These are phyloP conservation scores for Penicillium sp. DNA, from an alignment of 2,329 filamentous ascomycete species.

Conservation along the genomic window DNA sequence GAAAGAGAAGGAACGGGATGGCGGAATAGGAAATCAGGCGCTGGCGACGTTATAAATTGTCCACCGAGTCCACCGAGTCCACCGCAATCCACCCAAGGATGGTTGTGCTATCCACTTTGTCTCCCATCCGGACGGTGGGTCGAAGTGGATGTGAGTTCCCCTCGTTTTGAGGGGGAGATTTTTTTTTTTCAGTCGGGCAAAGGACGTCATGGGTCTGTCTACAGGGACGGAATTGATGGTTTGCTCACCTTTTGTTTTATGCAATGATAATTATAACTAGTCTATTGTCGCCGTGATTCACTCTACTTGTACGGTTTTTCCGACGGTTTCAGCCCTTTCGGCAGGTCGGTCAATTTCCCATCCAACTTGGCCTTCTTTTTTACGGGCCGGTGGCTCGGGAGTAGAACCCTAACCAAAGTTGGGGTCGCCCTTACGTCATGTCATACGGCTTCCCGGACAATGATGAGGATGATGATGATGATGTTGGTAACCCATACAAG, in stretches of 20 bases:
- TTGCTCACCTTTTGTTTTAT: not conserved
- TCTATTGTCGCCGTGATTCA: not conserved
- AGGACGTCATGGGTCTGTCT: slow-evolving; percentile 20
- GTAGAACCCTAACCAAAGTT: slow-evolving; percentile 20
- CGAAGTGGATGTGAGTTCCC: slow-evolving; percentile 39
- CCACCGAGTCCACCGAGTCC: slow-evolving; percentile 2
- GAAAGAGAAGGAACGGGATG: slow-evolving; percentile 17
- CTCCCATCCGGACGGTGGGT: slow-evolving; percentile 41
- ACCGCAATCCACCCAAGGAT: slow-evolving; percentile 34
- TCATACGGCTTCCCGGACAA: slow-evolving; percentile 28
- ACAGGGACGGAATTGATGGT: not conserved
- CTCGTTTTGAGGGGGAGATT: slow-evolving; percentile 22
- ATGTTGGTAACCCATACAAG: slow-evolving; percentile 21
- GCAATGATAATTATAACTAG: not conserved
- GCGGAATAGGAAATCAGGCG: slow-evolving; percentile 34
- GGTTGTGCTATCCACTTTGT: slow-evolving; percentile 42
- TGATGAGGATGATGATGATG: slow-evolving; percentile 26
- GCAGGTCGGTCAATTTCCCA: not conserved
- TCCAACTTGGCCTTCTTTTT: slow-evolving; percentile 3
- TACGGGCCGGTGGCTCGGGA: slow-evolving; percentile 35
- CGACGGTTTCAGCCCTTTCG: slow-evolving; percentile 12
- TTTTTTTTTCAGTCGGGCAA: slow-evolving; percentile 14
- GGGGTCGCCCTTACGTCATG: slow-evolving; percentile 35
- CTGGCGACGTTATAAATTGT: slow-evolving; percentile 43
- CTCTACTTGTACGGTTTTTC: slow-evolving; percentile 8